Evolutionary conservation across 495 filamentous ascomycete genomes (phyloP).

Genomic region (Penicillium verhagenii): DNA sequence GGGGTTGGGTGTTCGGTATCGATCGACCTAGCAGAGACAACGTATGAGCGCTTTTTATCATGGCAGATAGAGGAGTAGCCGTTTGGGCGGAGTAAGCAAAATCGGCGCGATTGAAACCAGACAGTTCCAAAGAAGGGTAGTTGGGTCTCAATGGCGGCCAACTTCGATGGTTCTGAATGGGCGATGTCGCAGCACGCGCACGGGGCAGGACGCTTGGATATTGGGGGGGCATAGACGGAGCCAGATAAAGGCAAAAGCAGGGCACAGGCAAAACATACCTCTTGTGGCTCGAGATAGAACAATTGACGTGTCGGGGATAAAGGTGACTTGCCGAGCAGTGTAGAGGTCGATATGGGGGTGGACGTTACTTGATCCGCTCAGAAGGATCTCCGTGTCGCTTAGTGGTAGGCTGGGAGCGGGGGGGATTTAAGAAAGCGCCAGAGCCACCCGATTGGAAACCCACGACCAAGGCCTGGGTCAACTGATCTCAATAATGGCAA

Average conservation of each 20-base stretch:
- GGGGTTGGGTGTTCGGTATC: slow-evolving; percentile 27
- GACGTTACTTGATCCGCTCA: slow-evolving; percentile 34
- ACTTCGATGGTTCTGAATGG: slow-evolving; percentile 8
- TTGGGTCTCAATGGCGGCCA: slow-evolving; percentile 16
- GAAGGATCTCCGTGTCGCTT: slow-evolving; percentile 48
- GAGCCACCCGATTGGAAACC: slow-evolving; percentile 18
- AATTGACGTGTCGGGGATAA: slow-evolving; percentile 20
- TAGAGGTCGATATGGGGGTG: slow-evolving; percentile 31
- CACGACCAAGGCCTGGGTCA: slow-evolving; percentile 12
- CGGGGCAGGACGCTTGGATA: slow-evolving; percentile 22
- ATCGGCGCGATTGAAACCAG: neutral
- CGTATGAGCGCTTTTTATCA: slow-evolving; percentile 26
- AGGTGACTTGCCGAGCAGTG: slow-evolving; percentile 11
- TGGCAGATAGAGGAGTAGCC: neutral
- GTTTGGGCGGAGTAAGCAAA: neutral
- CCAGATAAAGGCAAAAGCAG: slow-evolving; percentile 5
- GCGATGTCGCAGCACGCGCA: slow-evolving; percentile 27
- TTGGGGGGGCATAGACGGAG: slow-evolving; percentile 1
- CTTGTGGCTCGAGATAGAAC: slow-evolving; percentile 9
- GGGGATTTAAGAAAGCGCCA: slow-evolving; percentile 27
- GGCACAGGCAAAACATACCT: slow-evolving; percentile 19
- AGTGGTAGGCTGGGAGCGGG: slow-evolving; percentile 42
- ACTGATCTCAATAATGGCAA: neutral
- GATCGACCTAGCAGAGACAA: slow-evolving; percentile 32
- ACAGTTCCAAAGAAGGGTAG: neutral